Conservation (phyloP, 1,284 basidiomycete species). For the Fomitopsis pinicola region DNA sequence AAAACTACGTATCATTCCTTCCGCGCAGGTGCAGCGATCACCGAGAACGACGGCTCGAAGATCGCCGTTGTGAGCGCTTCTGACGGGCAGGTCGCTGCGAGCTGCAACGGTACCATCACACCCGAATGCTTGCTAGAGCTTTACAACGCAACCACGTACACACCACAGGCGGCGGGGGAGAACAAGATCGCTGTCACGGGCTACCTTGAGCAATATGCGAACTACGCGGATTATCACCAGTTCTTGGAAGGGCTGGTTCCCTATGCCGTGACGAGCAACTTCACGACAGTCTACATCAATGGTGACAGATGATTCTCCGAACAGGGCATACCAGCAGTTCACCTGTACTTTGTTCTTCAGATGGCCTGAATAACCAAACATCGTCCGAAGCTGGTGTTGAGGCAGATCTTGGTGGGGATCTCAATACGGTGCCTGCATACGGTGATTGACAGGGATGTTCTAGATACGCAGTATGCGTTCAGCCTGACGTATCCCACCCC, state of each 20-base stretch:
- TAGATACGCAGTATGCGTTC: conserved; percentile 62
- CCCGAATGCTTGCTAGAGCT: conserved; percentile 51
- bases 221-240: conserved; percentile 41
- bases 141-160: conserved; percentile 50
- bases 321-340: neutral
- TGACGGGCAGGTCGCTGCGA: conserved; percentile 45
- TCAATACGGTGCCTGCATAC: neutral
- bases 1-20: conserved; percentile 40
- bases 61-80: conserved; percentile 28
- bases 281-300: conserved; percentile 40
- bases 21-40: conserved; percentile 11
- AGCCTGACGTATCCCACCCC: conserved; percentile 49
- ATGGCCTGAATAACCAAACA: conserved; percentile 60
- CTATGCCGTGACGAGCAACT: conserved; percentile 30
- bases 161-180: conserved; percentile 35
- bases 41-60: conserved; percentile 22
- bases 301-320: conserved; percentile 11
- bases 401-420: conserved; percentile 49
- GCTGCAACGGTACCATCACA: conserved; percentile 48
- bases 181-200: conserved; percentile 59
- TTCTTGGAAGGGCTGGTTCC: conserved; percentile 30
- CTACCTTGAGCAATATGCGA: conserved; percentile 58
- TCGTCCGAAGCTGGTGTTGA: conserved; percentile 52
- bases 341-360: conserved; percentile 17
- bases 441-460: neutral